Base-by-base conservation (phyloP, 1,284 basidiomycete genomes). In the Cryptococcus sp. region DNA sequence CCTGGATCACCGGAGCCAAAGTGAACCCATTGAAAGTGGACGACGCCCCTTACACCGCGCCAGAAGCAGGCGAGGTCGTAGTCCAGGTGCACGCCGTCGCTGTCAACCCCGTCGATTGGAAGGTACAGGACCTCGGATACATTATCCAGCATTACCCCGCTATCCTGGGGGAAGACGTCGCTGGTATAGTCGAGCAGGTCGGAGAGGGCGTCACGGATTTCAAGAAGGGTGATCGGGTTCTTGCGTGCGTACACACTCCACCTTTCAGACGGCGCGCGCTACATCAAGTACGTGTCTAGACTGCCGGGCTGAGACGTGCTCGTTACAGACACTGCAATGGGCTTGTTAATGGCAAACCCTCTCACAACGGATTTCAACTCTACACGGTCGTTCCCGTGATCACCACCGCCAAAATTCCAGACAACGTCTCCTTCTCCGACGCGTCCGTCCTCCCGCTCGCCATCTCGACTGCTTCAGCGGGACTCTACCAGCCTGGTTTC, bases 91-190 rank as follows among this genome's bases (percentile, higher is more conserved):
- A 55, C 30, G 59, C 59, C 52, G 43, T 53, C 20, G 63, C 60
- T 4, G 51, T 58, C 25, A 65, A 65, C 56, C 64, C 64, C 16
- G 63, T 63, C 41, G 64, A 65, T 47, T 65, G 64, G 64, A 65
- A 65, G 39, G 30, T 52, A 16, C 38, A 45, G 19, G 50, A 50
- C 16, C 47, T 50, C 6, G 49, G 53, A 5, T 38, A 45, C 17
- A 50, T 35, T 13, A 35, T 35, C 13, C 30, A 53, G 4, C 50
- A 50, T 23, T 45, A 58, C 11, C 47, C 55, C 3, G 47, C 41
- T 13, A 63, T 60, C 50, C 38, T 45, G 13, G 64, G 64, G 3
- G 61, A 65, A 41, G 64, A 65, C 47, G 55, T 63, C 19, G 64
- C 61, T 15, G 64, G 64, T 35, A 40, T 30, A 20, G 61, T 65